Conservation (phyloP, 176 grass and related monocot species). For the Oryza rufipogon region DNA sequence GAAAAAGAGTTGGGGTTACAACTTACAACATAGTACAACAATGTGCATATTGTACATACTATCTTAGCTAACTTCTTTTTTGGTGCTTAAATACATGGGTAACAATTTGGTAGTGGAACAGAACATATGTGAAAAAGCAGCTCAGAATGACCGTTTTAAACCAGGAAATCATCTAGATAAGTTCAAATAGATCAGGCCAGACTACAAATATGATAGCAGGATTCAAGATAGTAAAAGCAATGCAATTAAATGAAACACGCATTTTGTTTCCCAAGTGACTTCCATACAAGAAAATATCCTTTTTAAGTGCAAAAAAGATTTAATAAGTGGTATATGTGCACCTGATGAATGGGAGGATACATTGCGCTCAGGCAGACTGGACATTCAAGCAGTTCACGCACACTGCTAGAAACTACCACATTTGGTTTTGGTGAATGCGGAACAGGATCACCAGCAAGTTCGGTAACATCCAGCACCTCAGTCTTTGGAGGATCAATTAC, state of each 20-base stretch:
- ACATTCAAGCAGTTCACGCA: conserved; percentile 81
- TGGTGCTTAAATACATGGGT: conserved; percentile 7
- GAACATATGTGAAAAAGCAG: neutral
- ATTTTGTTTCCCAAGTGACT: neutral
- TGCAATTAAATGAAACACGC: conserved; percentile 12
- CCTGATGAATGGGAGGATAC: conserved; percentile 90
- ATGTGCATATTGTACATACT: neutral
- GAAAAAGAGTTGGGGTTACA: conserved; percentile 33
- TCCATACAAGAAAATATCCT: neutral
- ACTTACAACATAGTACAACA: conserved; percentile 4
- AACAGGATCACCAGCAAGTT: conserved; percentile 57
- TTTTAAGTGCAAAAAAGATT: neutral
- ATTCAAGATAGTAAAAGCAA: conserved; percentile 20
- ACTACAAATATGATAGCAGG: conserved; percentile 1
- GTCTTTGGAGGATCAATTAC: conserved; percentile 74
- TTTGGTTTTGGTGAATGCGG: conserved; percentile 75
- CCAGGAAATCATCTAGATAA: neutral
- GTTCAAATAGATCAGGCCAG: neutral
- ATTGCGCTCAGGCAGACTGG: conserved; percentile 80
- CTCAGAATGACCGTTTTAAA: neutral
- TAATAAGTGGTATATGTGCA: conserved; percentile 11
- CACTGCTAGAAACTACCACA: conserved; percentile 75
- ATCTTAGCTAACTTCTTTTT: conserved; percentile 1
- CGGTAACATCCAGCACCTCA: conserved; percentile 74
- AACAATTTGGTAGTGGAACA: neutral